Base-by-base conservation (phyloP, 148 eudicot species). In the Diospyros lotus region DNA sequence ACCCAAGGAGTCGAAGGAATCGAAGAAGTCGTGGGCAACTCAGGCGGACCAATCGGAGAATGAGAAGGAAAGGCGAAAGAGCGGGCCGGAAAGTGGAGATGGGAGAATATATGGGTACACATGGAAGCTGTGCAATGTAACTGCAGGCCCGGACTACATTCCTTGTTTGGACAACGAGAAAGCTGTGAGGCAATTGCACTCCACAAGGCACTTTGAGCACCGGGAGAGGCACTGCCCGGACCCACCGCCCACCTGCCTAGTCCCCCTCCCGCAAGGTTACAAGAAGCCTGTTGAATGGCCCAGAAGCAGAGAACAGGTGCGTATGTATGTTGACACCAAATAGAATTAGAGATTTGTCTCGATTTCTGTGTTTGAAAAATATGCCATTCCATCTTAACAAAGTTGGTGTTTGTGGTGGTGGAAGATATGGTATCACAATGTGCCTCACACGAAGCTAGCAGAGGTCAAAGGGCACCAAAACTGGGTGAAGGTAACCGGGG, bases 191-290 rank as follows among this genome's bases (percentile, higher is more conserved):
- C 79, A 77, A 69, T 73, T 93, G 68, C 84, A 17, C 4, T 80
- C 58, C 68, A 88, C 89, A 44, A 83, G 69, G 56, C 98, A 91
- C 73, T 89, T 76, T 58, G 85, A 93, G 81, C 98, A 91, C 72
- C 86, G 98, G 2, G 98, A 93, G 79, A 84, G 96, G 80, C 98
- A 93, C 63, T 93, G 98, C 73, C 98, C 98, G 2, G 92, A 87
- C 68, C 86, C 84, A 51, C 75, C 87, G 17, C 96, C 92, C 9
- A 87, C 89, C 45, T 56, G 60, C 60, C 60, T 56, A 4, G 60
- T 56, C 18, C 60, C 60, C 15, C 17, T 56, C 60, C 60, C 60
- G 60, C 17, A 56, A 18, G 60, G 60, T 56, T 56, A 56, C 60
- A 15, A 15, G 60, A 56, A 18, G 17, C 60, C 60, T 5, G 13